Evolutionary conservation across 2,329 filamentous ascomycete genomes (phyloP).

Genomic region (Fusarium sp.): DNA sequence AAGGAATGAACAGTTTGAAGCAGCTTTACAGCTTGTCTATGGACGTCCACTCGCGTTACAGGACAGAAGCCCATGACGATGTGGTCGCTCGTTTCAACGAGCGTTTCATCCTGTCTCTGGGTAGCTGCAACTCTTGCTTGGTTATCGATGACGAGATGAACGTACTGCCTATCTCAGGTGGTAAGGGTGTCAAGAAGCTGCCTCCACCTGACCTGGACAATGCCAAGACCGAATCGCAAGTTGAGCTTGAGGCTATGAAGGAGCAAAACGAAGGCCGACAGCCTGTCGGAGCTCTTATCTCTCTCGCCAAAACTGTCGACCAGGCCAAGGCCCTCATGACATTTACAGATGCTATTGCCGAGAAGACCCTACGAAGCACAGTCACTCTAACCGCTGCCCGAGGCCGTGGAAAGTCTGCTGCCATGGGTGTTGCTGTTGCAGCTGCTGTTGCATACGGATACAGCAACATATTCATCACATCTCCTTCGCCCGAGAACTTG

Average conservation of each 20-base stretch:
- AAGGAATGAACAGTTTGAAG: conserved; percentile 97
- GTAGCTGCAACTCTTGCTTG: conserved; percentile 93
- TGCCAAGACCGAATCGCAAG: conserved; percentile 76
- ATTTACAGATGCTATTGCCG: conserved; percentile 94
- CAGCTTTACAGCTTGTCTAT: conserved; percentile 97
- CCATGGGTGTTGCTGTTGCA: conserved; percentile 92
- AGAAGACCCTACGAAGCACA: conserved; percentile 94
- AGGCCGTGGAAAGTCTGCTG: conserved; percentile 97
- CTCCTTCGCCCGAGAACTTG: conserved; percentile 96
- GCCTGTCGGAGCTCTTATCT: conserved; percentile 86
- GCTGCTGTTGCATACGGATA: conserved; percentile 96
- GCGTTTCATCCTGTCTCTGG: conserved; percentile 93
- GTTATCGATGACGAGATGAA: conserved; percentile 99
- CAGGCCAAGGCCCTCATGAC: conserved; percentile 97
- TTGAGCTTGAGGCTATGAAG: conserved; percentile 88
- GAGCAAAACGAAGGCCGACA: conserved; percentile 87
- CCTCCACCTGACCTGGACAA: conserved; percentile 81
- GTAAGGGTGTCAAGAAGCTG: conserved; percentile 86
- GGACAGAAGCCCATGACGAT: conserved; percentile 95
- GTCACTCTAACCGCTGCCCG: conserved; percentile 93
- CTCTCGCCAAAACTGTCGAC: conserved; percentile 89
- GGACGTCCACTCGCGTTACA: conserved; percentile 97
- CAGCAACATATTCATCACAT: conserved; percentile 99
- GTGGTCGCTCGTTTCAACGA: conserved; percentile 98
- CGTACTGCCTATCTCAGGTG: conserved; percentile 95